A percentile compares a stretch with the other conserved stretches of the same genome.
Evolutionary conservation across 139 green algal species (phyloP).

Genomic region (Chlorella sorokiniana): DNA sequence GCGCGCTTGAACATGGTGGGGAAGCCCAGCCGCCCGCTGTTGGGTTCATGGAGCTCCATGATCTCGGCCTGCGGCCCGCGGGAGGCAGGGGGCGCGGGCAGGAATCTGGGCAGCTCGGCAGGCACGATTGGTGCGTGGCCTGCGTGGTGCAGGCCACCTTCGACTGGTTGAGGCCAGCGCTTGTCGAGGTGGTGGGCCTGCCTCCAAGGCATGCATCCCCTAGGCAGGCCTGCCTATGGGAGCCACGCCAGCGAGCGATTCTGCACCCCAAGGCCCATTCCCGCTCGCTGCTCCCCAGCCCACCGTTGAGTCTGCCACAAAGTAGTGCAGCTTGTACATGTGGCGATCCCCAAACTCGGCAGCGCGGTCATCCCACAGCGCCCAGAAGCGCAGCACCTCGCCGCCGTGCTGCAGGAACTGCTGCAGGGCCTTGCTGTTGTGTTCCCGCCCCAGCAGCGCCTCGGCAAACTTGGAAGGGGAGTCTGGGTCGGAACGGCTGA

Average conservation of each 20-base stretch:
- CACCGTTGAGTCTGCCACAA: constrained; percentile 54
- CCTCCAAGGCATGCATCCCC: no score
- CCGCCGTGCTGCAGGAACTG: constrained; percentile 69
- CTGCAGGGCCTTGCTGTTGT: constrained; percentile 61
- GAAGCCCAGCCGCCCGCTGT: constrained; percentile 84
- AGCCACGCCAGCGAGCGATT: no score
- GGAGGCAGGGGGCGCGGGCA: background rate
- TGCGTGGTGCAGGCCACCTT: no score
- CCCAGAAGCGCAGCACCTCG: constrained; percentile 86
- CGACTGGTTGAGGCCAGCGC: no score
- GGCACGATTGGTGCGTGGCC: no score
- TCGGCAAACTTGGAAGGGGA: constrained; percentile 65
- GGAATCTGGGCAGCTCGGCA: background rate
- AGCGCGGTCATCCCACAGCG: constrained; percentile 85
- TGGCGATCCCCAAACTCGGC: constrained; percentile 80
- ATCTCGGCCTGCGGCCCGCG: constrained; percentile 74
- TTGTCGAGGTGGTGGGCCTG: constrained; percentile 1
- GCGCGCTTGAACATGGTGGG: constrained; percentile 83
- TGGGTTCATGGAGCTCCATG: constrained; percentile 81
- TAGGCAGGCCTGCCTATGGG: no score
- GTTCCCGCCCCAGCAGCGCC: constrained; percentile 76
- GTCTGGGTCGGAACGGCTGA: constrained; percentile 18
- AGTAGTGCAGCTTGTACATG: constrained; percentile 92
- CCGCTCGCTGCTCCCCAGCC: background rate
- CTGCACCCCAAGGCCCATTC: background rate